These are phyloP conservation scores for Fusarium floridanum DNA, from an alignment of 2,329 filamentous ascomycete species.

Conservation along the genomic window DNA sequence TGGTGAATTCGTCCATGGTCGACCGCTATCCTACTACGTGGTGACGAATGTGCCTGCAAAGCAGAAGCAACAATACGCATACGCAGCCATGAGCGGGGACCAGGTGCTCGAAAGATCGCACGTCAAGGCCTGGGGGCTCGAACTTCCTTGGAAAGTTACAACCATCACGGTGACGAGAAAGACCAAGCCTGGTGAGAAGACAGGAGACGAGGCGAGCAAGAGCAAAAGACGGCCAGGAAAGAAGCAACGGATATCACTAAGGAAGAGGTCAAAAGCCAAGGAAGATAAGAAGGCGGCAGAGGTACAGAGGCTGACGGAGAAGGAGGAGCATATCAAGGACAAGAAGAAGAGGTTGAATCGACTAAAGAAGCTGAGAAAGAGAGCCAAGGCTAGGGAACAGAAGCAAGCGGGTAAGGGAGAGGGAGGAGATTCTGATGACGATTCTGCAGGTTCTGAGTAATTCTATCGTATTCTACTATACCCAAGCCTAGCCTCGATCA, in stretches of 20 bases:
- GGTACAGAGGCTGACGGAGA: constrained; percentile 58
- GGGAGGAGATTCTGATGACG: constrained; percentile 28
- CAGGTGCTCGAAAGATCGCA: constrained; percentile 61
- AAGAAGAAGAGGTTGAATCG: constrained; percentile 74
- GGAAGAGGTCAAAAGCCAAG: constrained; percentile 59
- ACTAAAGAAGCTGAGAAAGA: constrained; percentile 70
- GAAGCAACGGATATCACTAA: constrained; percentile 67
- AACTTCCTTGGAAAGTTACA: constrained; percentile 71
- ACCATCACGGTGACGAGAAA: constrained; percentile 56
- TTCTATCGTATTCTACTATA: not conserved
- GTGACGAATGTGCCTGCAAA: constrained; percentile 53
- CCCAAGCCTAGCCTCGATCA: not conserved
- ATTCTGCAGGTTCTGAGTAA: constrained; percentile 31
- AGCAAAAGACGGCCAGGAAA: constrained; percentile 67
- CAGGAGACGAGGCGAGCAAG: constrained; percentile 33
- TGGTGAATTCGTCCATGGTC: constrained; percentile 50
- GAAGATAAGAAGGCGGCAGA: constrained; percentile 56
- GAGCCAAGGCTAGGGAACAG: constrained; percentile 68
- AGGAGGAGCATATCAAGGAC: constrained; percentile 68
- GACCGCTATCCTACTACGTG: constrained; percentile 66
- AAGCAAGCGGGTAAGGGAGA: constrained; percentile 53
- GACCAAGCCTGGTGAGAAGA: constrained; percentile 23
- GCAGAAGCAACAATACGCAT: constrained; percentile 55
- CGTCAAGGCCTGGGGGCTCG: constrained; percentile 67
- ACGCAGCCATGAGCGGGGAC: constrained; percentile 65